A percentile compares a stretch with the other conserved stretches of the same genome.
phyloP scores from a whole-genome alignment of 208 protist species.

The Leptomonas seymouri region DNA sequence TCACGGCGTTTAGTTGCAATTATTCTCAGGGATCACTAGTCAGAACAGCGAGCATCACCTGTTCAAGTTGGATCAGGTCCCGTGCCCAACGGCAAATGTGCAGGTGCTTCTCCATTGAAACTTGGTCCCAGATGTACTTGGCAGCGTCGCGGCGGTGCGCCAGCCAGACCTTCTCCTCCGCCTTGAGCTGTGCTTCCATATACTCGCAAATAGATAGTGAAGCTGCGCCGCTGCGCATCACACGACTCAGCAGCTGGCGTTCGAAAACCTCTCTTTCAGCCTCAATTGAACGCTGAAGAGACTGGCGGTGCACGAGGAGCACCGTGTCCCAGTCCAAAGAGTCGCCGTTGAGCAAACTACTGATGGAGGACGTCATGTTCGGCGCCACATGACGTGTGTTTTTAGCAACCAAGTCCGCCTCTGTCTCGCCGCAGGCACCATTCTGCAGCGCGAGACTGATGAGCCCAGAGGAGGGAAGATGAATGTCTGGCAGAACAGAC shows the following conservation, averaged over 20 bases:
- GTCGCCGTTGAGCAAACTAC: constrained; percentile 1
- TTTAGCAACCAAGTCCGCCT: background rate
- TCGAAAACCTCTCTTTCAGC: constrained; percentile 1
- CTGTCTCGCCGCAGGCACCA: background rate
- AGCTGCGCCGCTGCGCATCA: background rate
- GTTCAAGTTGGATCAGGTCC: background rate
- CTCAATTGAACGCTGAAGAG: background rate
- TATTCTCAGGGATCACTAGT: background rate
- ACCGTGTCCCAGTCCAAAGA: constrained; percentile 12
- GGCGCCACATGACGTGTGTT: constrained; percentile 5
- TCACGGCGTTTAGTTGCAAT: background rate
- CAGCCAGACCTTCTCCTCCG: constrained; percentile 8
- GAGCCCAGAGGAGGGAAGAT: background rate
- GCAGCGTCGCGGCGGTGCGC: constrained; percentile 10
- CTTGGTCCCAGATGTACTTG: constrained; percentile 6
- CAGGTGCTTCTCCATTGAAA: constrained; percentile 7
- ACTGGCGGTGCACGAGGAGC: constrained; percentile 12
- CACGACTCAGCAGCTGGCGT: background rate
- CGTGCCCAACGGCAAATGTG: background rate
- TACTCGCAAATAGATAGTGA: background rate
- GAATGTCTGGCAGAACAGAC: background rate
- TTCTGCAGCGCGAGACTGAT: background rate
- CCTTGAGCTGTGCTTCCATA: background rate
- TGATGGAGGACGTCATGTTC: background rate
- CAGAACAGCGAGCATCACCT: constrained; percentile 1